Percentiles rank a stretch among this genome's conserved stretches.
Conservation (phyloP, 2,329 filamentous ascomycete genomes). For the Diaporthe vexans region DNA sequence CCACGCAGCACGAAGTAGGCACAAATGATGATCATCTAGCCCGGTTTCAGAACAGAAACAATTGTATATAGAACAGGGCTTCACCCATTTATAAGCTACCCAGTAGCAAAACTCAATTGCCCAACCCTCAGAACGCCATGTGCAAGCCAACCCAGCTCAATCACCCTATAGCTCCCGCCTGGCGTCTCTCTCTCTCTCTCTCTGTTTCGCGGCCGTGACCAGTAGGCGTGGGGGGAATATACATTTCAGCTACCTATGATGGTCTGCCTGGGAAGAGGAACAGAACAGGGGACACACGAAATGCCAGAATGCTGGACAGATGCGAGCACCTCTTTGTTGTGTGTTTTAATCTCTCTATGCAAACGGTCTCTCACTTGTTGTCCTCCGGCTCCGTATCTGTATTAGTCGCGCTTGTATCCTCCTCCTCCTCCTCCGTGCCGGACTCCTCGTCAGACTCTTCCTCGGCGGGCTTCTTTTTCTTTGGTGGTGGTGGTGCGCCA, state of each 20-base stretch:
- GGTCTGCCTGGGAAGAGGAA: conserved; percentile 21
- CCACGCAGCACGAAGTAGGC: too few relatives aligned
- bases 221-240: conserved; percentile 1
- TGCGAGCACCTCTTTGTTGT: background rate
- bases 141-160: background rate
- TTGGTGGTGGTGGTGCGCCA: conserved; percentile 68
- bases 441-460: conserved; percentile 84
- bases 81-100: background rate
- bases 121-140: conserved; percentile 15
- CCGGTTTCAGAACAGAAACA: background rate
- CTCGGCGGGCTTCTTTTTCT: conserved; percentile 64
- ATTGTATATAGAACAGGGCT: conserved; percentile 4
- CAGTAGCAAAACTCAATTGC: background rate
- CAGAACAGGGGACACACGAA: background rate
- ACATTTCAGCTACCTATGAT: conserved; percentile 31
- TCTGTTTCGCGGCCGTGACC: background rate
- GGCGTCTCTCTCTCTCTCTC: background rate
- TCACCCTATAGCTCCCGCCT: background rate
- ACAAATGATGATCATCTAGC: background rate
- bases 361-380: conserved; percentile 47
- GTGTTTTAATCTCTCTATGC: conserved; percentile 2
- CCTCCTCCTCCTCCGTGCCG: conserved; percentile 80
- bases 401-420: conserved; percentile 77
- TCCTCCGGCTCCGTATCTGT: conserved; percentile 76
- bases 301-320: background rate